Base-by-base conservation (phyloP, 495 filamentous ascomycete species). In the Eremomyces bilateralis region DNA sequence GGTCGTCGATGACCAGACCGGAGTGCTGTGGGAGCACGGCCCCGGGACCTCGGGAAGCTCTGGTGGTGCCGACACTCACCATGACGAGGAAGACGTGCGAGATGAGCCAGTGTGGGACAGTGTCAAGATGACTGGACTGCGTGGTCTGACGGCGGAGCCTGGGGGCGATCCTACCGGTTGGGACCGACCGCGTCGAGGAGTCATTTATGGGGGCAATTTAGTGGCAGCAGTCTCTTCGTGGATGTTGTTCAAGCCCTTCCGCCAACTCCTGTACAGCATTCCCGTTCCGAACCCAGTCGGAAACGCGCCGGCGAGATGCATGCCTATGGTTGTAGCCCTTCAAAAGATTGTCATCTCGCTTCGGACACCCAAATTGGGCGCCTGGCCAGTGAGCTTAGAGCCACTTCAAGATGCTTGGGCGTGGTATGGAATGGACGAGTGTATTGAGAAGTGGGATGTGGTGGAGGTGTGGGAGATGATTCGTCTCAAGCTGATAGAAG, bases 11-110 rank as follows among this genome's bases (percentile, higher is more conserved):
- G 72, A 77, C 40, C 63, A 67, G 8, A 75, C 72, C 2, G 51
- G 57, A 4, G 66, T 61, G 20, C 53, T 76, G n/a, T 75, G 71
- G 70, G 70, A 67, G 54, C 66, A 73, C 42, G 49, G 41, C 15
- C 39, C 31, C 21, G 20, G n/a, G n/a, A n/a, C n/a, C n/a, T n/a
- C n/a, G n/a, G n/a, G n/a, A n/a, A n/a, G n/a, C n/a, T n/a, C n/a
- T n/a, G n/a, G n/a, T n/a, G n/a, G n/a, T n/a, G n/a, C n/a, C n/a
- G n/a, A n/a, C n/a, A n/a, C n/a, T n/a, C n/a, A n/a, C n/a, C n/a
- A n/a, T n/a, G n/a, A n/a, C n/a, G n/a, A n/a, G n/a, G n/a, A n/a
- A n/a, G n/a, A n/a, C n/a, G n/a, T n/a, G n/a, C n/a, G n/a, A n/a
- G n/a, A 33, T 2, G 50, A 53, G 10, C 47, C 46, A 29, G 48